Percentiles rank a stretch among this genome's conserved stretches.
Evolutionary conservation across 768 basidiomycete genomes (phyloP).

Genomic region (Leccinum pellstonianum): DNA sequence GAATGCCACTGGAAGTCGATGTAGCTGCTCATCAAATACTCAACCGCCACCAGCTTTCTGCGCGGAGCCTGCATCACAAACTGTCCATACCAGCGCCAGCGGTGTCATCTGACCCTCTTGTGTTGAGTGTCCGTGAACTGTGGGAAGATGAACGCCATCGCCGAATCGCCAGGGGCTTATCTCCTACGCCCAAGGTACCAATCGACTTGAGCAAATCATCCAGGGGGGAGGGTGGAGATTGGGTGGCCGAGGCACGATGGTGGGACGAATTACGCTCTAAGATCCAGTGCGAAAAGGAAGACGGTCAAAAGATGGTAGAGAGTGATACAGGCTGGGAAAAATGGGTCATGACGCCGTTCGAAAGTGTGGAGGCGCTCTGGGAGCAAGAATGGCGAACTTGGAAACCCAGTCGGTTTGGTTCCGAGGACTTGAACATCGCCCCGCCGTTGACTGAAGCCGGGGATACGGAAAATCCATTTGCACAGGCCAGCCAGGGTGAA

Average conservation of each 20-base stretch:
- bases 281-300: slow-evolving; percentile 48
- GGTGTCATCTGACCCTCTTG: slow-evolving; percentile 65
- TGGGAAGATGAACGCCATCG: slow-evolving; percentile 96
- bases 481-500: slow-evolving; percentile 16
- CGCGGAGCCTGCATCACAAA: slow-evolving; percentile 67
- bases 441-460: slow-evolving; percentile 16
- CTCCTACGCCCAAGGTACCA: slow-evolving; percentile 73
- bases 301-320: slow-evolving; percentile 25
- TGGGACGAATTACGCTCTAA: slow-evolving; percentile 69
- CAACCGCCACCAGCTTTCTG: slow-evolving; percentile 66
- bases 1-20: slow-evolving; percentile 81
- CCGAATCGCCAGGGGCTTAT: slow-evolving; percentile 61
- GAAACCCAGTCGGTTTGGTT: slow-evolving; percentile 39
- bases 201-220: slow-evolving; percentile 64
- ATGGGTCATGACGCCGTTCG: slow-evolving; percentile 84
- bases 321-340: slow-evolving; percentile 54
- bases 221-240: slow-evolving; percentile 56
- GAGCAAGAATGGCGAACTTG: slow-evolving; percentile 57
- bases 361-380: slow-evolving; percentile 89
- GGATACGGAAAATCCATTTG: slow-evolving; percentile 27
- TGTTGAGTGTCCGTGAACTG: slow-evolving; percentile 86
- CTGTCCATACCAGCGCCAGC: slow-evolving; percentile 56
- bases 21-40: slow-evolving; percentile 78
- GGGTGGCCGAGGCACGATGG: slow-evolving; percentile 72
- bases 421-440: slow-evolving; percentile 15